Evolutionary conservation across 495 filamentous ascomycete species (phyloP), one percentile per base, ranked within the genome.

Genomic region (Penicillium soppii): DNA sequence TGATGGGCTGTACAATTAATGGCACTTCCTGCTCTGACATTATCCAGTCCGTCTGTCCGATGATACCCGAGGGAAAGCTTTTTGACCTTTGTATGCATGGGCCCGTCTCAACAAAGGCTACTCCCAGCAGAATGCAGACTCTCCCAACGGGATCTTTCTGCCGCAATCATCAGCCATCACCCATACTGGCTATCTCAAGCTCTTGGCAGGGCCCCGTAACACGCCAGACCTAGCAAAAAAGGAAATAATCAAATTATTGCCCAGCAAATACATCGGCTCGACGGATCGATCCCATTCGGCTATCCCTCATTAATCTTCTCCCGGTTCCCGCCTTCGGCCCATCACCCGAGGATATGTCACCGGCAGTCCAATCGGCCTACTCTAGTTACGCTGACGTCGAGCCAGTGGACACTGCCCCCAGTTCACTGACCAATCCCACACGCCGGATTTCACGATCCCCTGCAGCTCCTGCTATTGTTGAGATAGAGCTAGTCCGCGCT

Each of bases 261-360:
- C n/a, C n/a, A n/a, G n/a, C n/a, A 27, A 9, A 27, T 27, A 9
- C 5, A 33, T 49, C 46, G 42, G 43, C 32, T 17, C 17, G 30
- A 43, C 35, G 42, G 49, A 51, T 23, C 26, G 43, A 32, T 25
- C 47, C 42, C 23, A 27, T 21, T 51, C 59, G 59, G 56, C 56
- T 59, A 57, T 64, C 39, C 59, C 57, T 54, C 50, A 35, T 29
- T 50, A 59, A 54, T 59, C 36, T 57, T 52, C 47, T 41, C 10
- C 55, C 55, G 41, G 36, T 43, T 17, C n/a, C 44, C 40, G 22
- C 36, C 23, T 21, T 49, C 54, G 54, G 53, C 13, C 10, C 38
- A 23, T 4, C 16, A 52, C 25, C 43, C 53, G 47, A 41, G 43
- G 22, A 29, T 47, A 38, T 43, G 30, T 19, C 21, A 17, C 22